A percentile compares a stretch with the other conserved stretches of the same genome.
phyloP scores from a whole-genome alignment of 108 stramenopile species.

The Nitzschia sp. region DNA sequence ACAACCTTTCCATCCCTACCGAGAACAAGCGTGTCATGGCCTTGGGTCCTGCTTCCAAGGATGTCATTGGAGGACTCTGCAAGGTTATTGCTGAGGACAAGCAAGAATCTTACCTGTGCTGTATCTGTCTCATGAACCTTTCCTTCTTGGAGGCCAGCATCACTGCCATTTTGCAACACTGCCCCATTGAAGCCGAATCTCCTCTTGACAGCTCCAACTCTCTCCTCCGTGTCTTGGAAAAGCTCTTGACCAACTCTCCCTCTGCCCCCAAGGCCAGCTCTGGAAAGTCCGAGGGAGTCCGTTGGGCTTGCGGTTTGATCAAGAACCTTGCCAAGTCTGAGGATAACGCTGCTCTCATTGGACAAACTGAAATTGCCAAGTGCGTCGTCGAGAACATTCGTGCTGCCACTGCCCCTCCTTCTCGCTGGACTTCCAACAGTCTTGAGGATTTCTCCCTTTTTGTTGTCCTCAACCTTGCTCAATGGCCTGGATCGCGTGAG shows the following conservation, averaged over 20 bases:
- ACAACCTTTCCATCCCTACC: constrained; percentile 91
- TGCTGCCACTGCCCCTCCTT: constrained; percentile 77
- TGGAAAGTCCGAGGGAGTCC: constrained; percentile 89
- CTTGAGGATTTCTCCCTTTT: constrained; percentile 89
- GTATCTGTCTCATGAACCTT: constrained; percentile 93
- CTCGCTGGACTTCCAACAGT: constrained; percentile 87
- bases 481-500: constrained; percentile 81
- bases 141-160: constrained; percentile 90
- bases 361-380: constrained; percentile 86
- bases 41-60: constrained; percentile 78
- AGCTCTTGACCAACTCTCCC: constrained; percentile 82
- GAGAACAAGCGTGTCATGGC: constrained; percentile 94
- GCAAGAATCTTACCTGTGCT: constrained; percentile 91
- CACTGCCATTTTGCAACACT: constrained; percentile 82
- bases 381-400: constrained; percentile 85
- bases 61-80: constrained; percentile 86
- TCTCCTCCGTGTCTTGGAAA: constrained; percentile 81
- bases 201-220: constrained; percentile 83
- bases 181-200: constrained; percentile 65
- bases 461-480: constrained; percentile 85
- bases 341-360: constrained; percentile 84
- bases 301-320: constrained; percentile 92
- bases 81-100: constrained; percentile 90
- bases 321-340: constrained; percentile 89
- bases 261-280: constrained; percentile 86